Evolutionary conservation across 1,284 basidiomycete species (phyloP), one percentile per base, ranked within the genome.

Genomic region (Marasmius tenuissimus): DNA sequence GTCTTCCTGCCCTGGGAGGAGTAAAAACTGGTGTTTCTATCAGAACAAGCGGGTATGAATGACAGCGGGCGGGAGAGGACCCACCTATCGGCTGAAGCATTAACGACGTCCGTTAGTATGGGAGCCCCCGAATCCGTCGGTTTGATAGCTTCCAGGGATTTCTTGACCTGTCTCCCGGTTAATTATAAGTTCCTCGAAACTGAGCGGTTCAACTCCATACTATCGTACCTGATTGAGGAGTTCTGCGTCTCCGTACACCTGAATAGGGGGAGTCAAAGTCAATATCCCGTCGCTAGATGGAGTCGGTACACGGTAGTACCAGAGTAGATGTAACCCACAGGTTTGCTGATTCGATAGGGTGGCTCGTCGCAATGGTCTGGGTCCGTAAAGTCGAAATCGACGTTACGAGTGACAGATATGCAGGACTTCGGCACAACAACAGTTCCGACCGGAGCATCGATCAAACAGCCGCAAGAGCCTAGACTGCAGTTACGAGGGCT

Each of bases 1-100:
- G 91, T 92, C 65, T 86, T 85, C 60, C 92, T 80, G 45, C 92
- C 92, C 76, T 94, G 92, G 12, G 91, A 92, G 49, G 91, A 91
- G 77, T 94, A 94, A 75, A 94, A 94, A 71, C 90, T 92, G 66
- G 16, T 27, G 27, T 57, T 42, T 58, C 50, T 16, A 50, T 54
- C 35, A 54, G 45, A 60, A 35, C 52, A 54, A 53, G 38, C 39
- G 59, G 37, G 37, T 50, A 50, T 48, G 56, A 12, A 37, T 59
- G 64, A 59, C 51, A 63, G 54, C 62, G 59, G 40, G 59, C 59
- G 57, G 55, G 51, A 54, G 55, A 49, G 57, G 58, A 61, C 66
- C 53, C 66, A 88, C 89, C 91, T 92, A 74, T 92, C 90, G 52
- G 90, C 85, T 61, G 89, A 91, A 34, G 90, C 91, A 67, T 92